Evolutionary conservation across 305 asterid species (phyloP).

Genomic region (Fraxinus albicans): DNA sequence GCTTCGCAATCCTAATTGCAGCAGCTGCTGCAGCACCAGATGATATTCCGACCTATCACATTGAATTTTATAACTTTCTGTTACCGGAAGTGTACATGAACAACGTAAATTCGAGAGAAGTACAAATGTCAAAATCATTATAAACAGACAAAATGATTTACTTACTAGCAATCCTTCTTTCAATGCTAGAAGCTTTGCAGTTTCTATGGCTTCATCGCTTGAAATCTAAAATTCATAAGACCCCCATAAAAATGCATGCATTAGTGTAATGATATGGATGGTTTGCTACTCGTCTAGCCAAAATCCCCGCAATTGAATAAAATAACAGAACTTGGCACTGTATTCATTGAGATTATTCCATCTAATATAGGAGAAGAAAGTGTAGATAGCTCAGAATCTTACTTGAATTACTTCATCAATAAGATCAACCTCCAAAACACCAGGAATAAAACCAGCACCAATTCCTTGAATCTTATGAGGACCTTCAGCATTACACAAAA

Average conservation of each 20-base stretch:
- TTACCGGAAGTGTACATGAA: not conserved
- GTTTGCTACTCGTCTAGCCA: not conserved
- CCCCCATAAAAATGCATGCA: not conserved
- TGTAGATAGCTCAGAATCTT: conserved; percentile 26
- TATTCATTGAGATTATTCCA: not conserved
- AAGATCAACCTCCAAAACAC: conserved; percentile 62
- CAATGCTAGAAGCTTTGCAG: conserved; percentile 77
- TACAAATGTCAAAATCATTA: not conserved
- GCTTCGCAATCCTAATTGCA: conserved; percentile 69
- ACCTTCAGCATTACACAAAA: conserved; percentile 50
- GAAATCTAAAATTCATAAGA: conserved; percentile 49
- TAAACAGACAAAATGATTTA: not conserved
- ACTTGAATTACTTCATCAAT: conserved; percentile 90
- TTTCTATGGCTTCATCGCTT: conserved; percentile 86
- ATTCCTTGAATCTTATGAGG: conserved; percentile 97
- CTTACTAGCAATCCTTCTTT: conserved; percentile 92
- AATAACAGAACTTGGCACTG: not conserved
- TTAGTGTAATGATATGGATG: not conserved
- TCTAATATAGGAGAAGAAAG: not conserved
- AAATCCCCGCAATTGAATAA: not conserved
- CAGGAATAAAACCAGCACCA: conserved; percentile 93
- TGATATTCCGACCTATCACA: conserved; percentile 77
- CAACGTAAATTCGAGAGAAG: not conserved
- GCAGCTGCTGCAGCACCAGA: conserved; percentile 95
- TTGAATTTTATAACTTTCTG: conserved; percentile 12